Evolutionary conservation across 257 asterid species (phyloP), one percentile per base, ranked within the genome.

Genomic region (Salvia rosmarinus): DNA sequence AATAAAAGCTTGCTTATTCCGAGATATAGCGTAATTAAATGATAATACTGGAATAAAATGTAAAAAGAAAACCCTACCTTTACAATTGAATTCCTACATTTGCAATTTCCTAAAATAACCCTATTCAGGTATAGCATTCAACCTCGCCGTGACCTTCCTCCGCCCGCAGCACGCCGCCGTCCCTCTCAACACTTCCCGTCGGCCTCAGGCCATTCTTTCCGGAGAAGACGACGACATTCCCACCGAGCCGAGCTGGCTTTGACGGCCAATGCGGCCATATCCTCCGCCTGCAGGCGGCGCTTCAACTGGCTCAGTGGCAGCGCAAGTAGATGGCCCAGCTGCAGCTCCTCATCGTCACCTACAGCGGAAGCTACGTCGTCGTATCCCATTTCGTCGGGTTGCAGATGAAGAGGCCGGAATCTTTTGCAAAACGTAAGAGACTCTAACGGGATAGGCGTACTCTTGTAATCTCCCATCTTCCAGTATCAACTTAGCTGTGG

Each of bases 231-330:
- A 58, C 75, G 14, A 43, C 35, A 47, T 82, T 78, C 54, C 82
- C 79, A 14, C 82, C 73, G 54, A 3, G 96, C 97, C 1, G 90
- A 79, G 75, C 83, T 84, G 9, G 97, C 97, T 47, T 86, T 91
- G 1, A 89, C 91, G 5, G 96, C 97, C 88, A 91, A 81, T 75
- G 96, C 95, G 0, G 97, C 96, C 96, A 91, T 91, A 70, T 91
- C 96, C 79, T 81, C 93, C 47, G 91, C 83, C 71, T 61, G 82
- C 1, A 89, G 76, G 75, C 80, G 85, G 57, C 70, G 81, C 42
- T 73, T 75, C 72, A 86, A 40, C 43, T 79, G 72, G 75, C 59
- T 78, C 71, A 87, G 39, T 17, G 96, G 95, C 71, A 89, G 84
- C 52, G 87, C 90, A 91, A 91, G 57, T 91, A 91, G 23, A 87